These are phyloP conservation scores for Nannizziopsis barbatae DNA, from an alignment of 2,329 filamentous ascomycete genomes.

Conservation along the genomic window DNA sequence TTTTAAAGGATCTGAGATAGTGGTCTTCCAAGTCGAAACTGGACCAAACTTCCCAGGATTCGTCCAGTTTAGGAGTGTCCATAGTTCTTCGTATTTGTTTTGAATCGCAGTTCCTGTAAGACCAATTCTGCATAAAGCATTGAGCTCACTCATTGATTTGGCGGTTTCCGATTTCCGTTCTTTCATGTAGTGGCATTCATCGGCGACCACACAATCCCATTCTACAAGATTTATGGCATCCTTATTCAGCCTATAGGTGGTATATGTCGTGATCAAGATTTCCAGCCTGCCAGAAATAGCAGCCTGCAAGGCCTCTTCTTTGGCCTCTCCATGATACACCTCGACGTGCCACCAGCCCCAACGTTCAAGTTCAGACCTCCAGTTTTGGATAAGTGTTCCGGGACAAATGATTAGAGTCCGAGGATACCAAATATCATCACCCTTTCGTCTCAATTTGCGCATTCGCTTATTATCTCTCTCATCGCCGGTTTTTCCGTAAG, in stretches of 20 bases:
- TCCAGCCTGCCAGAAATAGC: slow-evolving; percentile 69
- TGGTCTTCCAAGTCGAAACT: slow-evolving; percentile 62
- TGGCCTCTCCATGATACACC: slow-evolving; percentile 61
- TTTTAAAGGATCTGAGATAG: slow-evolving; percentile 68
- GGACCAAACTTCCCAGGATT: slow-evolving; percentile 65
- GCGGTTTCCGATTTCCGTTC: slow-evolving; percentile 66
- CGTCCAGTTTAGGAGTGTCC: slow-evolving; percentile 93
- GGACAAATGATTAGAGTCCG: slow-evolving; percentile 78
- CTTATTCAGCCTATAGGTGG: slow-evolving; percentile 69
- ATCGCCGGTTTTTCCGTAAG: slow-evolving; percentile 89
- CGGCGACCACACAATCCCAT: slow-evolving; percentile 91
- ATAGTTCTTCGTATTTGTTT: slow-evolving; percentile 94
- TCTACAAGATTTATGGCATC: slow-evolving; percentile 68
- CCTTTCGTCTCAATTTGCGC: slow-evolving; percentile 63
- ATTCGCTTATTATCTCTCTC: slow-evolving; percentile 75
- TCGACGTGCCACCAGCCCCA: slow-evolving; percentile 97
- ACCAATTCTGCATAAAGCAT: slow-evolving; percentile 82
- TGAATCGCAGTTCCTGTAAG: slow-evolving; percentile 94
- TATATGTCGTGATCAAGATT: slow-evolving; percentile 89
- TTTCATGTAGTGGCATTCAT: slow-evolving; percentile 88
- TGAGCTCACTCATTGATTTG: slow-evolving; percentile 77
- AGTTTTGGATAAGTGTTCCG: slow-evolving; percentile 78
- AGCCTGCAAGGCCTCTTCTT: slow-evolving; percentile 60
- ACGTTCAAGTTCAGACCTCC: slow-evolving; percentile 70
- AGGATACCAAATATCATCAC: slow-evolving; percentile 61